Percentiles rank a stretch among this genome's conserved stretches.
Conservation (phyloP, 2,329 filamentous ascomycete genomes). For the Cladosporium sp. region DNA sequence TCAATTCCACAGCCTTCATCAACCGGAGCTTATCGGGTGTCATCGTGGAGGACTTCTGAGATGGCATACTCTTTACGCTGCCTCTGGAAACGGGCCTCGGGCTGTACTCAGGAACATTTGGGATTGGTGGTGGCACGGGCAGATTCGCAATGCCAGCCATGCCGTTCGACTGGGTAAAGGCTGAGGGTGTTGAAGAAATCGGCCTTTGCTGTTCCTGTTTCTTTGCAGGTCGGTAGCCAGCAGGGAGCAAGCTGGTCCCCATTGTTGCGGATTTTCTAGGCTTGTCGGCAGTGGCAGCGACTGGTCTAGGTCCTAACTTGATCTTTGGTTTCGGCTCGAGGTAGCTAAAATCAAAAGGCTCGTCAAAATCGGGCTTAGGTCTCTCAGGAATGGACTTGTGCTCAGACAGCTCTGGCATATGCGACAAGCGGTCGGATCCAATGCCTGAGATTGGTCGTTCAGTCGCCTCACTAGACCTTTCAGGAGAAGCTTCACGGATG, state of each 20-base stretch:
- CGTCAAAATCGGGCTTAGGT: constrained; percentile 36
- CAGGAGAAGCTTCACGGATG: constrained; percentile 5
- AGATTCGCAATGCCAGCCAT: background rate
- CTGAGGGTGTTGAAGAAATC: constrained; percentile 32
- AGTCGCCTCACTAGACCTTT: background rate
- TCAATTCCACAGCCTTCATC: constrained; percentile 89
- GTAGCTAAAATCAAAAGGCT: constrained; percentile 43
- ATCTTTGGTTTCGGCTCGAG: constrained; percentile 68
- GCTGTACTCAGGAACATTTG: constrained; percentile 29
- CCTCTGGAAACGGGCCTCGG: constrained; percentile 33
- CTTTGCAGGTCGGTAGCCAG: constrained; percentile 23
- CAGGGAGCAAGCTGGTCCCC: constrained; percentile 44
- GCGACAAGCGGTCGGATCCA: background rate
- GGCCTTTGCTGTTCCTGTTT: constrained; percentile 31
- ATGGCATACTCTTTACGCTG: constrained; percentile 41
- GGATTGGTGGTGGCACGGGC: constrained; percentile 30
- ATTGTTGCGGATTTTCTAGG: constrained; percentile 4
- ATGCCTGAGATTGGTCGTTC: background rate
- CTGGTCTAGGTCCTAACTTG: constrained; percentile 71
- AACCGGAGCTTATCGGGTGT: constrained; percentile 86
- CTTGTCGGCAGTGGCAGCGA: background rate
- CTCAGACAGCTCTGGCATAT: background rate
- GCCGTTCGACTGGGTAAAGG: background rate
- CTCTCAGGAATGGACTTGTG: background rate
- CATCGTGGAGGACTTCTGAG: constrained; percentile 45